phyloP scores from a whole-genome alignment of 148 eudicot genomes.

The Chenopodium suecicum region DNA sequence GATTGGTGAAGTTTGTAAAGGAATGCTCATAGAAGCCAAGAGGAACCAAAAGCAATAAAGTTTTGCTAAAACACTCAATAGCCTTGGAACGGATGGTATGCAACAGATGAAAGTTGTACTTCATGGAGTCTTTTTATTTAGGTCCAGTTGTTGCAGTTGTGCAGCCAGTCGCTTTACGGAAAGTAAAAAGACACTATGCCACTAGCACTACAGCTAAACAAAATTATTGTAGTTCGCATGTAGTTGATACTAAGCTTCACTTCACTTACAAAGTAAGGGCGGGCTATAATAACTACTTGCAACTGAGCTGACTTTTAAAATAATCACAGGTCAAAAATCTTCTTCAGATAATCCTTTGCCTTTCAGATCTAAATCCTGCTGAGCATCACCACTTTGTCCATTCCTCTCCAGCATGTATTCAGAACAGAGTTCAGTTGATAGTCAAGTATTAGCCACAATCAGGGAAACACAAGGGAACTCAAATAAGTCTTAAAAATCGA shows the following conservation, averaged over 20 bases:
- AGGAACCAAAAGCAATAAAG: background rate
- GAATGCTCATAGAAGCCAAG: background rate
- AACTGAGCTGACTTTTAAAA: background rate
- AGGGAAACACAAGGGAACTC: background rate
- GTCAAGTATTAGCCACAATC: background rate
- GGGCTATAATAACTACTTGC: background rate
- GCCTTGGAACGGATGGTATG: background rate
- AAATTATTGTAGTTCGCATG: background rate
- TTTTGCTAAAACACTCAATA: background rate
- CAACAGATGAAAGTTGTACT: background rate
- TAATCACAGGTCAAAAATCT: background rate
- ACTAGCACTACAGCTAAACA: background rate
- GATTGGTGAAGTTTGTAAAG: background rate
- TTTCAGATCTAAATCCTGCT: background rate
- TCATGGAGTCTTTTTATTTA: too few relatives aligned
- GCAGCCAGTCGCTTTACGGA: background rate
- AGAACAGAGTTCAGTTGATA: background rate
- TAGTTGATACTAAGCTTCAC: background rate
- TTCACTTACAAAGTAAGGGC: background rate
- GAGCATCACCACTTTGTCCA: background rate
- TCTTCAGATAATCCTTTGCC: background rate
- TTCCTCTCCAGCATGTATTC: background rate
- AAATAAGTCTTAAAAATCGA: background rate
- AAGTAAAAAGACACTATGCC: background rate
- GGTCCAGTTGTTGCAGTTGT: background rate